Conservation (phyloP, 768 basidiomycete species). For the Agrocybe praecox region DNA sequence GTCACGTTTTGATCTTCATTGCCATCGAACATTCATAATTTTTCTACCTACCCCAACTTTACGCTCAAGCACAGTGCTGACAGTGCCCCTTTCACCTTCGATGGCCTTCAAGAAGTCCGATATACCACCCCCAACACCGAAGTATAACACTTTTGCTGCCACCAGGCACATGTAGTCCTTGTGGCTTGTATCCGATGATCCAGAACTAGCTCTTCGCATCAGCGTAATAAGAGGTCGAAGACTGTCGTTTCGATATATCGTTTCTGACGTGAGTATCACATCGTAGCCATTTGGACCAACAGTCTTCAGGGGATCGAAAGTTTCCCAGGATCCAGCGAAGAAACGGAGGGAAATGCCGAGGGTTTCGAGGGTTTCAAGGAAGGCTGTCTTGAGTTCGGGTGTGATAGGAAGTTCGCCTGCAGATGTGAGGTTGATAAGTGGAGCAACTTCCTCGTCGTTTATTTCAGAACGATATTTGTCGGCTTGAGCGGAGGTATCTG, state of each 20-base stretch:
- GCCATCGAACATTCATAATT: conserved; percentile 21
- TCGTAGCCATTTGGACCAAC: conserved; percentile 52
- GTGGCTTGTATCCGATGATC: conserved; percentile 3
- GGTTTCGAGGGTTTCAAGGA: conserved; percentile 56
- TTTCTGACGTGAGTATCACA: conserved; percentile 87
- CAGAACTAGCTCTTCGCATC: conserved; percentile 41
- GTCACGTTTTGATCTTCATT: too few species aligned
- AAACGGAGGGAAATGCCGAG: conserved; percentile 68
- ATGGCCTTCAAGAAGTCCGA: conserved; percentile 69
- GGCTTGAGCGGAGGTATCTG: conserved; percentile 68
- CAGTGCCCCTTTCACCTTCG: conserved; percentile 29
- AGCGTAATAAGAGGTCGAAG: conserved; percentile 61
- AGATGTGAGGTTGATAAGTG: conserved; percentile 29
- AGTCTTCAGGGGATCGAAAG: conserved; percentile 39
- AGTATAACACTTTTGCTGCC: conserved; percentile 91
- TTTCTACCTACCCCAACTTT: conserved; percentile 70
- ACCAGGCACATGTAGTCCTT: conserved; percentile 60
- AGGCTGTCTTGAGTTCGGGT: conserved; percentile 62
- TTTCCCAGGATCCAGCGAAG: conserved; percentile 82
- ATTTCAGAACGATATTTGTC: conserved; percentile 40
- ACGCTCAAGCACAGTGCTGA: conserved; percentile 66
- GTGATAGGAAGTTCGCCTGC: conserved; percentile 71
- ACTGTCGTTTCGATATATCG: conserved; percentile 78
- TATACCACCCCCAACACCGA: conserved; percentile 92
- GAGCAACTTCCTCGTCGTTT: conserved; percentile 29